Conservation (phyloP, 2,329 filamentous ascomycete species). For the Trichothecium sympodiale region DNA sequence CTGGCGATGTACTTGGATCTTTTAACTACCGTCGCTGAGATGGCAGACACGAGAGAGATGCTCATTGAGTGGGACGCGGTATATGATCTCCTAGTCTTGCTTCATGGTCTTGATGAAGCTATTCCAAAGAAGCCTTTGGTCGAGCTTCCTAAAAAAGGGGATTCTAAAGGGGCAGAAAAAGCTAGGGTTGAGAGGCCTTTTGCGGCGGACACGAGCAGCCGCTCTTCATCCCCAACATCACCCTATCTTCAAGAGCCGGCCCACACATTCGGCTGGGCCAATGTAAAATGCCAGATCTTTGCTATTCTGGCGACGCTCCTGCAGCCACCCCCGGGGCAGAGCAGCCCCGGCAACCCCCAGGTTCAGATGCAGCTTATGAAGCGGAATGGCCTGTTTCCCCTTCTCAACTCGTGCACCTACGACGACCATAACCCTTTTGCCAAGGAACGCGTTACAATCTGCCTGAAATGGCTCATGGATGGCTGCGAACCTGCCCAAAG, state of each 20-base stretch:
- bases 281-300: constrained; percentile 87
- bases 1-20: constrained; percentile 92
- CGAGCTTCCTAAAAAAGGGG: constrained; percentile 20
- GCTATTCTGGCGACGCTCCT: constrained; percentile 82
- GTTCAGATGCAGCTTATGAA: constrained; percentile 83
- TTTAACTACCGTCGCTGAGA: constrained; percentile 79
- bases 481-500: constrained; percentile 66
- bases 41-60: constrained; percentile 70
- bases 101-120: constrained; percentile 77
- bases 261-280: constrained; percentile 53
- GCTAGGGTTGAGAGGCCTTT: constrained; percentile 55
- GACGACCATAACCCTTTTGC: constrained; percentile 93
- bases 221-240: constrained; percentile 25
- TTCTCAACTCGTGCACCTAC: constrained; percentile 82
- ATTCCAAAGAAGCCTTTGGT: constrained; percentile 73
- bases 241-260: constrained; percentile 49
- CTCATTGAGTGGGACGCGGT: constrained; percentile 87
- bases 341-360: constrained; percentile 52
- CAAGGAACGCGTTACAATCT: constrained; percentile 81
- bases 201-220: constrained; percentile 12
- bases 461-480: constrained; percentile 72
- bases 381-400: constrained; percentile 74
- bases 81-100: constrained; percentile 76
- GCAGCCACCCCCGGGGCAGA: constrained; percentile 61
- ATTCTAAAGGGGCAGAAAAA: constrained; percentile 14